Percentiles rank a stretch among this genome's conserved stretches.
Evolutionary conservation across 2,329 filamentous ascomycete genomes (phyloP).

Genomic region (Incumbomyces lentus): DNA sequence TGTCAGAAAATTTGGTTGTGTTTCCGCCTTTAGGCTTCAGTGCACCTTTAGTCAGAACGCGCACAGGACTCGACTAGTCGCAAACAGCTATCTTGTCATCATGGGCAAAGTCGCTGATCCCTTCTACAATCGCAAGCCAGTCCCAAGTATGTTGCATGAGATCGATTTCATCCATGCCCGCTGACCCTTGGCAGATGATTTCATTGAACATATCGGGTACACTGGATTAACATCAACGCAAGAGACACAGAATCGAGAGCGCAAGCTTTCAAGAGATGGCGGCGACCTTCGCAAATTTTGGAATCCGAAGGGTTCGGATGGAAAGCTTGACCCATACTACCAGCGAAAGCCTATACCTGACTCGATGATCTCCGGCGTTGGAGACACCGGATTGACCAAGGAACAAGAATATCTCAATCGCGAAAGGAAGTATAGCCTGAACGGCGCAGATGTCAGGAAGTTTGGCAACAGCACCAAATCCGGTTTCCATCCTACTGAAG

Average conservation of each 20-base stretch:
- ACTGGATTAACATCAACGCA: constrained; percentile 17
- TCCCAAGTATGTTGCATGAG: constrained; percentile 13
- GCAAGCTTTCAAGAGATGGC: constrained; percentile 16
- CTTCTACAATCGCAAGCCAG: constrained; percentile 17
- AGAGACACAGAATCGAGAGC: constrained; percentile 17
- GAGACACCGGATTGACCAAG: constrained; percentile 15
- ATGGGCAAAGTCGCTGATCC: constrained; percentile 11
- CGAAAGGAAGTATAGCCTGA: constrained; percentile 18
- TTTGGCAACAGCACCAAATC: constrained; percentile 16
- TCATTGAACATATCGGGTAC: constrained; percentile 12
- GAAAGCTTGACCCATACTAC: constrained; percentile 6
- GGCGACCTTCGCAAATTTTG: constrained; percentile 18
- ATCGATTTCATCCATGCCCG: not conserved
- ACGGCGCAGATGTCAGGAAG: constrained; percentile 17
- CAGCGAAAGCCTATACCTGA: constrained; percentile 2
- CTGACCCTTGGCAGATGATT: constrained; percentile 13
- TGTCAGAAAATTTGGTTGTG: no score
- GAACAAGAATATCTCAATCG: constrained; percentile 19
- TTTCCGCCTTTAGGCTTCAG: no score
- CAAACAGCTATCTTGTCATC: not conserved
- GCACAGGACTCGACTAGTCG: no score
- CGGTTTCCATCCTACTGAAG: constrained; percentile 14
- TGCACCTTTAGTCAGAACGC: no score
- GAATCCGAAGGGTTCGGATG: constrained; percentile 4
- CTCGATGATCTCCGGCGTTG: constrained; percentile 13